Base-by-base conservation (phyloP, 192 early-diverging fungal genomes). In the Anaeromyces robustus region DNA sequence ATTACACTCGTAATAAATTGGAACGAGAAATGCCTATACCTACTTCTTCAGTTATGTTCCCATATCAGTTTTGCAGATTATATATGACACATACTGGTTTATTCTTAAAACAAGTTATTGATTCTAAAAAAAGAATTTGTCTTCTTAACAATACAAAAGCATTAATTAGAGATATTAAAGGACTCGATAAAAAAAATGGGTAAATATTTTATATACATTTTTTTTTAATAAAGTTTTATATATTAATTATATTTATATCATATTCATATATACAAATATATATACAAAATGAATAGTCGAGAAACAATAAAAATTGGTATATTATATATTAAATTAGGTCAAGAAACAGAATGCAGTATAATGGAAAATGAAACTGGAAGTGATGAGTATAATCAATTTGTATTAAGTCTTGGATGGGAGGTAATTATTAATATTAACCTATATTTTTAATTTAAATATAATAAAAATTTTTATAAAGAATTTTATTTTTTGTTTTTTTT, bases 251-350 rank as follows among this genome's bases (percentile, higher is more conserved):
- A 14, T 39, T 14, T 14, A 14, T 39, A 1, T 12, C 16, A 14
- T 4, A 39, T 39, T 39, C 7, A 39, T 39, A n/a, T n/a, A n/a
- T n/a, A n/a, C n/a, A n/a, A n/a, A n/a, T 39, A 39, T 39, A 39
- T 39, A 13, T 39, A 39, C 4, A 34, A 34, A 34, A 7, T 34
- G 12, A 34, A 0, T 85, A 90, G 93, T n/a, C 90, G 93, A 16
- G 96, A 97, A 84, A 93, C 92, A 0, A 89, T 96, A 82, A 98
- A 99, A 80, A 84, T 97, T 77, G 97, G 94, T 5, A 78, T 99
- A 3, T 79, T 99, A 11, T 99, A 99, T 87, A 95, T 99, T 30
- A 96, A 90, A 0, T 88, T 89, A 17, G 95, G 94, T 1, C 96
- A 98, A 85, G 95, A 97, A 85, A 93, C 94, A 78, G 97, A 98